A percentile compares a stretch with the other conserved stretches of the same genome.
These are phyloP conservation scores for Globisporangium paddicum DNA, from an alignment of 352 stramenopile genomes.

Conservation along the genomic window DNA sequence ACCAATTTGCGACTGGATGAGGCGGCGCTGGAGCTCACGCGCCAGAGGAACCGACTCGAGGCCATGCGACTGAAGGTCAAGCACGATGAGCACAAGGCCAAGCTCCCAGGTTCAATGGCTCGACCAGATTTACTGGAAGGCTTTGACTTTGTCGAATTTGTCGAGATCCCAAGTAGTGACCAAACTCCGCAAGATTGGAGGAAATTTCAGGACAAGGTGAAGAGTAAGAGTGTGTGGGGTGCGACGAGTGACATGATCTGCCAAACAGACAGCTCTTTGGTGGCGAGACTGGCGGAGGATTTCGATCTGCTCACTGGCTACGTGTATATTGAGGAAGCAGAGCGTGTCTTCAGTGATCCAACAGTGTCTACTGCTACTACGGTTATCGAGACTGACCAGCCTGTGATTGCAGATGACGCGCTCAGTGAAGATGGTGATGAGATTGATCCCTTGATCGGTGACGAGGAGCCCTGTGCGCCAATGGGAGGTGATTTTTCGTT, in stretches of 20 bases:
- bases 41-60: conserved; percentile 50
- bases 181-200: too few species aligned
- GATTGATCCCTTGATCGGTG: neutral
- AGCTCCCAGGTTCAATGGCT: conserved; percentile 7
- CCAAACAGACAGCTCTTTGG: conserved; percentile 7
- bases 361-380: neutral
- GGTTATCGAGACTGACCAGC: neutral
- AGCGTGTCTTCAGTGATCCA: neutral
- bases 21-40: conserved; percentile 27
- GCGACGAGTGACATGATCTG: conserved; percentile 7
- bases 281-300: neutral
- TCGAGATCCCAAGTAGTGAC: neutral
- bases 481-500: neutral
- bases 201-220: too few species aligned
- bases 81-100: conserved; percentile 11
- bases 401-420: neutral
- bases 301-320: conserved; percentile 16
- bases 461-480: neutral
- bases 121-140: conserved; percentile 10
- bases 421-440: neutral
- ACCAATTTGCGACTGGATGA: conserved; percentile 32
- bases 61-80: conserved; percentile 32
- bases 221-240: conserved; percentile 4
- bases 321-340: conserved; percentile 17
- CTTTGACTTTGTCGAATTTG: conserved; percentile 36